Evolutionary conservation across 2,329 filamentous ascomycete species (phyloP).

Genomic region (Aspergillus pseudoterreus): DNA sequence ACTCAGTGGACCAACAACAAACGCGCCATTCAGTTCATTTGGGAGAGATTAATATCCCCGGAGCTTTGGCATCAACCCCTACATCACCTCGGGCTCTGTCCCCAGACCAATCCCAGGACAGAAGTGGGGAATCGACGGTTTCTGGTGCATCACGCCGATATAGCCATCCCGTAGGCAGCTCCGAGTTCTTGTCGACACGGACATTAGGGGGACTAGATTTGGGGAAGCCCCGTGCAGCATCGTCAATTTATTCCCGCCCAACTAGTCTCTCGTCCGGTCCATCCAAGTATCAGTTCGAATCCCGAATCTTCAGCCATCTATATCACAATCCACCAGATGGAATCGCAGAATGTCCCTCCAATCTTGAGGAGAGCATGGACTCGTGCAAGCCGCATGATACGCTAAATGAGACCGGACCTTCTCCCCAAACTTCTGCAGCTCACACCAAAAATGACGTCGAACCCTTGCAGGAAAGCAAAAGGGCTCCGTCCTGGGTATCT

Average conservation of each 20-base stretch:
- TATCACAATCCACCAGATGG: neutral
- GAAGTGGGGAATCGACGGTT: neutral
- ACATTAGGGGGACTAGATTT: too few relatives aligned
- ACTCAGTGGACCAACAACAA: slow-evolving; percentile 7
- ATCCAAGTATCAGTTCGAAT: slow-evolving; percentile 5
- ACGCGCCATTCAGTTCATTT: slow-evolving; percentile 24
- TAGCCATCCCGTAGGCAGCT: too few relatives aligned
- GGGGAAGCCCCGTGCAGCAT: neutral
- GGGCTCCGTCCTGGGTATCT: too few relatives aligned
- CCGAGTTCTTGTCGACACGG: too few relatives aligned
- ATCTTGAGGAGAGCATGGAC: too few relatives aligned
- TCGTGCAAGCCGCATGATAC: neutral
- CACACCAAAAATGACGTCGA: neutral
- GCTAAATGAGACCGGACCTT: neutral
- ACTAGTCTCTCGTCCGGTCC: slow-evolving; percentile 13
- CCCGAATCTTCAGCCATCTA: neutral
- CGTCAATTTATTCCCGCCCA: slow-evolving; percentile 26
- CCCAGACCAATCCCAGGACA: slow-evolving; percentile 14
- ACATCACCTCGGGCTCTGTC: slow-evolving; percentile 19
- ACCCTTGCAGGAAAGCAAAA: too few relatives aligned
- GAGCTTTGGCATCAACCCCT: slow-evolving; percentile 21
- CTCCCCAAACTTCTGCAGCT: neutral
- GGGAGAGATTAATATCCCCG: slow-evolving; percentile 27
- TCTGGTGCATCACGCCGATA: too few relatives aligned
- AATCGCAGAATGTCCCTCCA: too few relatives aligned